A percentile compares a stretch with the other conserved stretches of the same genome.
These are phyloP conservation scores for Spathaspora sp. DNA, from an alignment of 1,139 yeast genomes.

Conservation along the genomic window DNA sequence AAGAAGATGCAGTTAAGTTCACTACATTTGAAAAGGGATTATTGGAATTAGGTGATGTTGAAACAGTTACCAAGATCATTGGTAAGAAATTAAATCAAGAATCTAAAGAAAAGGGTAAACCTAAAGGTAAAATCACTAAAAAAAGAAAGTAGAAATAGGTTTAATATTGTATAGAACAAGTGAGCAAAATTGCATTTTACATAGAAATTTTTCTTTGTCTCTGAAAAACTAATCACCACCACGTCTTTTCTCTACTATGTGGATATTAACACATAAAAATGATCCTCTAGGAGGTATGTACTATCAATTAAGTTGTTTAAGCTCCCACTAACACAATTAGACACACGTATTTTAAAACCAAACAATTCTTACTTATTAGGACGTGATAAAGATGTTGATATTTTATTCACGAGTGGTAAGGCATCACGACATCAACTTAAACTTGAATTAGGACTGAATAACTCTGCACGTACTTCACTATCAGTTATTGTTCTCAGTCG, in stretches of 20 bases:
- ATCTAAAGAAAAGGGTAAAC: slow-evolving; percentile 5
- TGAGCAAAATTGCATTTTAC: background rate
- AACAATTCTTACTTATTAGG: slow-evolving; percentile 25
- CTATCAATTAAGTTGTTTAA: slow-evolving; percentile 4
- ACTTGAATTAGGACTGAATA: slow-evolving; percentile 13
- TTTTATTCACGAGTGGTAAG: slow-evolving; percentile 15
- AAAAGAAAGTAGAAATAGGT: slow-evolving; percentile 7
- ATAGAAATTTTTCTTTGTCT: background rate
- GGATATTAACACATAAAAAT: slow-evolving; percentile 14
- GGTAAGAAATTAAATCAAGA: slow-evolving; percentile 34
- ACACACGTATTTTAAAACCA: background rate
- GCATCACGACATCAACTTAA: slow-evolving; percentile 34
- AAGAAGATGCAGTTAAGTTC: slow-evolving; percentile 40
- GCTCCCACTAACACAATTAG: background rate
- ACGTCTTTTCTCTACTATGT: slow-evolving; percentile 8
- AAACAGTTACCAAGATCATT: slow-evolving; percentile 52
- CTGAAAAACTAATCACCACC: background rate
- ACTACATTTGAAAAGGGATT: slow-evolving; percentile 73
- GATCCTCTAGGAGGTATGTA: slow-evolving; percentile 15
- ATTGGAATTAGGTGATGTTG: slow-evolving; percentile 77
- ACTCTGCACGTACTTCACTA: slow-evolving; percentile 20
- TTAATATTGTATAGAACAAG: slow-evolving; percentile 1
- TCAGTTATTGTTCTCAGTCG: slow-evolving; percentile 26
- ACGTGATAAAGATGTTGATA: slow-evolving; percentile 25
- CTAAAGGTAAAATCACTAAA: slow-evolving; percentile 16